Percentiles rank a stretch among this genome's conserved stretches.
phyloP scores from a whole-genome alignment of 805 yeast species.

The Lachancea sp. region DNA sequence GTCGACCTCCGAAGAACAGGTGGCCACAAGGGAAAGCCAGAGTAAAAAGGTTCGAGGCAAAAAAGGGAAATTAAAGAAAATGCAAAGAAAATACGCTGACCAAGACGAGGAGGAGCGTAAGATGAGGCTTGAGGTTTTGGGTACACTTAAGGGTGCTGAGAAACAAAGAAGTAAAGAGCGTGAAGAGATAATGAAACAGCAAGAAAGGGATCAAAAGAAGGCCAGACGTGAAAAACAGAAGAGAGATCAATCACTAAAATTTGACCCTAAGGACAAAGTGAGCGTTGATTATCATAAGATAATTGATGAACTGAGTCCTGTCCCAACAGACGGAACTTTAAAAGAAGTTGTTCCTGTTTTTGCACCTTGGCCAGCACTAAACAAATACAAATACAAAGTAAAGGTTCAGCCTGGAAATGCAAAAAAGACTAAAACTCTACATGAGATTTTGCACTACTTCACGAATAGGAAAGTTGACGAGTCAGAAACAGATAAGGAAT shows the following conservation, averaged over 20 bases:
- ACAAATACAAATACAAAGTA: constrained; percentile 69
- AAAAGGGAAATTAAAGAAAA: constrained; percentile 75
- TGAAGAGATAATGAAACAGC: constrained; percentile 32
- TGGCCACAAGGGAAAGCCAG: not conserved
- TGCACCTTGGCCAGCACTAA: constrained; percentile 86
- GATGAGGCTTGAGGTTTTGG: constrained; percentile 72
- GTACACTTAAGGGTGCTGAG: constrained; percentile 62
- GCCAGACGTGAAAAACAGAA: constrained; percentile 35
- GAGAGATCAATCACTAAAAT: constrained; percentile 33
- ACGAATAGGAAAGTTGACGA: constrained; percentile 42
- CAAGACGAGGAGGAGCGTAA: constrained; percentile 87
- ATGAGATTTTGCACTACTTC: constrained; percentile 60
- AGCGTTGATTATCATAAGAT: constrained; percentile 41
- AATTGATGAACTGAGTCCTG: constrained; percentile 33
- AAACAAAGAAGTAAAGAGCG: constrained; percentile 34
- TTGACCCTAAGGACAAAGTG: constrained; percentile 35
- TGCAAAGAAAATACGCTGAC: constrained; percentile 74
- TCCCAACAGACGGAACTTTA: constrained; percentile 41
- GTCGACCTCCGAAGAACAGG: not conserved
- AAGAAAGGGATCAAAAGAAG: constrained; percentile 31
- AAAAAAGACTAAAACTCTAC: constrained; percentile 82
- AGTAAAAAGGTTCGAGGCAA: constrained; percentile 66
- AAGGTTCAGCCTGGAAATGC: constrained; percentile 72
- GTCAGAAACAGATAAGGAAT: constrained; percentile 39
- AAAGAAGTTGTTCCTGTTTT: constrained; percentile 72